Evolutionary conservation across 768 basidiomycete species (phyloP), one percentile per base, ranked within the genome.

Genomic region (Lactarius hatsudake): DNA sequence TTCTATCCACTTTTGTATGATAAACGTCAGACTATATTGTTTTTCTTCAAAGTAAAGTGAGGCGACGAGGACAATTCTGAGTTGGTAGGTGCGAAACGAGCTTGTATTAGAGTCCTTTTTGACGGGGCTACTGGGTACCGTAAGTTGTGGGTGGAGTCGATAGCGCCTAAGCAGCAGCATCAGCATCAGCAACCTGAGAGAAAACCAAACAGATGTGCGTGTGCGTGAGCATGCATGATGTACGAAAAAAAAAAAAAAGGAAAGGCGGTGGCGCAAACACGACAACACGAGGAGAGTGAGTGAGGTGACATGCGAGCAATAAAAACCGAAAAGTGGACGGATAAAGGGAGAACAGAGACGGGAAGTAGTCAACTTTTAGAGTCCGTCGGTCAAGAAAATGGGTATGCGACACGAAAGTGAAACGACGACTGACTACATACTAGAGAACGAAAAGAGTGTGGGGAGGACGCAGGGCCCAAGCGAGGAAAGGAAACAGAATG

Each of bases 11-110:
- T n/a, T 60, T 54, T 54, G 51, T 65, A 60, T 26, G 59, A 18
- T 65, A 60, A 23, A 53, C 51, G 26, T 23, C 2, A 53, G 5
- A n/a, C 48, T 51, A 53, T 26, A 51, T 51, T 51, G 48, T 53
- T 53, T 28, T 53, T 53, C n/a, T 28, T 53, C 23, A 18, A 7
- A 42, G 13, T 4, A 51, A 26, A 51, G 42, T 61, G 42, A 56
- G 18, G n/a, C 42, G 30, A 20, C 55, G 34, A 57, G 30, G n/a
- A 36, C 38, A 57, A 66, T 40, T 30, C 42, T 18, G 17, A 42
- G 65, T 66, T 51, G 36, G n/a, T 58, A 66, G 65, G 62, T 66
- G 65, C 61, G 61, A 26, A 34, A 53, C 45, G 61, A 28, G 60
- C 56, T 55, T 38, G 65, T 53, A 53, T 53, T 53, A 53, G 23